These are phyloP conservation scores for Fragaria vesca DNA, from an alignment of 306 rosid species.

Conservation along the genomic window DNA sequence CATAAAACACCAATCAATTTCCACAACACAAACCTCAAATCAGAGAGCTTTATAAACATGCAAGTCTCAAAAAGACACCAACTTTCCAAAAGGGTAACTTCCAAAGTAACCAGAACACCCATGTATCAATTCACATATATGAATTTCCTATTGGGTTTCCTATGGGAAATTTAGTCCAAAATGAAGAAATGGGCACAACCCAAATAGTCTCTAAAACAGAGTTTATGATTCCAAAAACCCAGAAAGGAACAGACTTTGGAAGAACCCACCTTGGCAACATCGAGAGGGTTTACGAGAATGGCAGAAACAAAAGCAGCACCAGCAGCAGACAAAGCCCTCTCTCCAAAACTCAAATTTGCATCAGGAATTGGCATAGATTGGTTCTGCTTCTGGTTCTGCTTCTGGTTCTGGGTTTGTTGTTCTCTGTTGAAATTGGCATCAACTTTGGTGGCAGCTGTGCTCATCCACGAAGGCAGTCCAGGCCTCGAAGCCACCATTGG, in stretches of 20 bases:
- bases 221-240: not conserved
- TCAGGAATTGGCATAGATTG: slow-evolving; percentile 32
- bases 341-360: slow-evolving; percentile 46
- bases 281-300: slow-evolving; percentile 82
- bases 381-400: not conserved
- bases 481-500: slow-evolving; percentile 45
- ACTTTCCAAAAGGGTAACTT: not conserved
- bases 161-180: not conserved
- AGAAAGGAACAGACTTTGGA: not conserved
- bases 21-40: not conserved
- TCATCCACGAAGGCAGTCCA: slow-evolving; percentile 44
- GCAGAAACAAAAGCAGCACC: slow-evolving; percentile 89
- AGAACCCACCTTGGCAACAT: slow-evolving; percentile 73
- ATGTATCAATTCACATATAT: not conserved
- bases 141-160: not conserved
- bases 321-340: slow-evolving; percentile 70
- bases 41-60: not conserved
- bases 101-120: not conserved
- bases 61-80: not conserved
- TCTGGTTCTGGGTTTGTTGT: not conserved
- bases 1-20: slow-evolving; percentile 13
- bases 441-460: slow-evolving; percentile 39
- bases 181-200: not conserved
- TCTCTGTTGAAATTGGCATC: slow-evolving; percentile 32
- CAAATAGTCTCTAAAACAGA: not conserved